Base-by-base conservation (phyloP, 345 rosid genomes). In the Alliaria petiolata region DNA sequence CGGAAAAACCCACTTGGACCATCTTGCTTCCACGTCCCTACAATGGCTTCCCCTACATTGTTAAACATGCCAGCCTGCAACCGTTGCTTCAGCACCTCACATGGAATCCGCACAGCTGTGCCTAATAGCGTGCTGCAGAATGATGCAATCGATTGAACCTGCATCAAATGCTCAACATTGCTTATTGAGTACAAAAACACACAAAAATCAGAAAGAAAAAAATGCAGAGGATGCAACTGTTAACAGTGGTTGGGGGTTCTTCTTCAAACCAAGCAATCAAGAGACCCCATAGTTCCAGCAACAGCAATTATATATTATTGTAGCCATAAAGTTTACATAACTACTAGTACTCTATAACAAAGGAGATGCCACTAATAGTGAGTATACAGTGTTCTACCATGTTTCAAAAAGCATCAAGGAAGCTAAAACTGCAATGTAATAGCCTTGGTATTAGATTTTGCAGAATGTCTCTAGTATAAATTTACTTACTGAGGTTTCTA, bases 81-180 rank as follows among this genome's bases (percentile, higher is more conserved):
- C 39, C 99, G 89, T 82, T 95, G 99, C 85, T 95, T 95, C 80
- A 95, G 80, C 75, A 95, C 99, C 82, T 95, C 99, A 65, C 98
- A 89, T 2, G 99, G 99, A 63, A 95, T 89, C 71, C 99, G 85
- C 63, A 89, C 90, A 45, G 93, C 93, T 15, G 99, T 95, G 56
- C 99, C 99, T 81, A 95, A 77, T 68, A 91, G 49, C 28, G 99
- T 95, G 86, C 98, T 88, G 77, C 92, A 91, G 77, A 95, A 89
- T 69, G 99, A 95, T 60, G 98, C 85, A 38, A 91, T 78, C 14
- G 99, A 95, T 84, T 95, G 96, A 72, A 91, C 87, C 99, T 95
- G 82, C 82, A 82, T 7, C 13, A 39, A 45, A 69, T 28, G 65
- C 28, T 7, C 78, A 67, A 40, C 31, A 7, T 44, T 52, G 9